Conservation (phyloP, 1,284 basidiomycete species). For the Heterobasidion parviporum region DNA sequence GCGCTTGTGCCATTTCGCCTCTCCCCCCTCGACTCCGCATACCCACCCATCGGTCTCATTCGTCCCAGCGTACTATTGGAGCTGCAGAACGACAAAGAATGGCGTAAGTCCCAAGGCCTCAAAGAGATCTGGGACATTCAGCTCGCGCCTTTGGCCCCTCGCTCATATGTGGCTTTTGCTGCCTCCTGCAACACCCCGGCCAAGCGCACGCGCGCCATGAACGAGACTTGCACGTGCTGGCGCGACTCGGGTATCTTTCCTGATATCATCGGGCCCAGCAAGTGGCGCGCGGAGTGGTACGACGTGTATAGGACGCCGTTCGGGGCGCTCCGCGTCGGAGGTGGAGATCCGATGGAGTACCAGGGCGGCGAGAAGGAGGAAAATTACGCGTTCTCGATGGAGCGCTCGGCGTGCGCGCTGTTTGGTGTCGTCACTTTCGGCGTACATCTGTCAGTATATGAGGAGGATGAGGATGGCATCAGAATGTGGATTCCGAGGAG, state of each 20-base stretch:
- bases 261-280: slow-evolving; percentile 58
- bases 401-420: slow-evolving; percentile 80
- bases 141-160: slow-evolving; percentile 14
- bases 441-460: slow-evolving; percentile 74
- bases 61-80: slow-evolving; percentile 46
- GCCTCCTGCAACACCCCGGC: slow-evolving; percentile 39
- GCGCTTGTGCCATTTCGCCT: slow-evolving; percentile 45
- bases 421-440: slow-evolving; percentile 91
- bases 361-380: slow-evolving; percentile 12
- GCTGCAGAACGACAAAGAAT: slow-evolving; percentile 40
- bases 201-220: slow-evolving; percentile 52
- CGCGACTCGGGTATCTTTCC: slow-evolving; percentile 52
- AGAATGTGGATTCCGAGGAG: slow-evolving; percentile 86
- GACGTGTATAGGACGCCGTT: slow-evolving; percentile 74
- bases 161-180: slow-evolving; percentile 42
- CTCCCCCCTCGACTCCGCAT: slow-evolving; percentile 22
- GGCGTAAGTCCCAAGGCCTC: slow-evolving; percentile 18
- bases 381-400: slow-evolving; percentile 82
- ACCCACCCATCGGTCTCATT: slow-evolving; percentile 54
- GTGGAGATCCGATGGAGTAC: slow-evolving; percentile 14
- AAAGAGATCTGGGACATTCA: slow-evolving; percentile 35
- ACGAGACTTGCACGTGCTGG: slow-evolving; percentile 62
- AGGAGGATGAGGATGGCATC: slow-evolving; percentile 36
- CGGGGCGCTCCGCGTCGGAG: slow-evolving; percentile 26
- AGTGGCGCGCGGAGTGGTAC: slow-evolving; percentile 85